Evolutionary conservation across 441 rosid species (phyloP), one percentile per base, ranked within the genome.

Genomic region (Erysimum pusillum): DNA sequence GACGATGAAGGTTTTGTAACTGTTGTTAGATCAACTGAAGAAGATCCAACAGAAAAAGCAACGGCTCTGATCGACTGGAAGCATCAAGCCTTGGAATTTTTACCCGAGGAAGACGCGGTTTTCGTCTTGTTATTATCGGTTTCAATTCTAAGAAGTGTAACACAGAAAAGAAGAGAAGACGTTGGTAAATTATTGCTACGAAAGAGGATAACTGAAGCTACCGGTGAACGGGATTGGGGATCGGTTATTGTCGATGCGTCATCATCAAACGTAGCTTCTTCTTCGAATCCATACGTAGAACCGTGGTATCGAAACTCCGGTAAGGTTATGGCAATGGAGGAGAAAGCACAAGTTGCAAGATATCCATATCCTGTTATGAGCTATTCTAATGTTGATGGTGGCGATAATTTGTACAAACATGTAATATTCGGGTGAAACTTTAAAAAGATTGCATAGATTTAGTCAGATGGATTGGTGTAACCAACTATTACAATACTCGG

Each of bases 61-160:
- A 90, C 99, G 0, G 98, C 93, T 45, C 82, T 94, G 12, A 76
- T 94, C 17, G 90, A 94, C 35, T 94, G 97, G 99, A 94, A 87
- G 82, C 84, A 90, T 25, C 63, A 84, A 63, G 86, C 88, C 1
- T 77, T 88, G 0, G 99, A 92, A 38, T 38, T 87, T 52, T 63
- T 76, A 17, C 97, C 98, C 0, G 98, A 92, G 72, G 99, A 94
- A 69, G 98, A 92, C 1, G 91, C 87, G 5, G 86, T 87, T 44
- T 81, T 94, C 12, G 83, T 81, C 39, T 85, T 92, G 15, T 82
- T 91, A 17, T 68, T 92, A 38, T 87, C 96, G 64, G 65, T 90
- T 22, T 86, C 97, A 0, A 83, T 94, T 15, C 82, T 92, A 4
- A 81, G 92, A 63, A 94, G 92, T 6, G 80, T 91, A 36, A 87